Evolutionary conservation across 805 yeast species (phyloP).

Genomic region (Teunomyces atbi): DNA sequence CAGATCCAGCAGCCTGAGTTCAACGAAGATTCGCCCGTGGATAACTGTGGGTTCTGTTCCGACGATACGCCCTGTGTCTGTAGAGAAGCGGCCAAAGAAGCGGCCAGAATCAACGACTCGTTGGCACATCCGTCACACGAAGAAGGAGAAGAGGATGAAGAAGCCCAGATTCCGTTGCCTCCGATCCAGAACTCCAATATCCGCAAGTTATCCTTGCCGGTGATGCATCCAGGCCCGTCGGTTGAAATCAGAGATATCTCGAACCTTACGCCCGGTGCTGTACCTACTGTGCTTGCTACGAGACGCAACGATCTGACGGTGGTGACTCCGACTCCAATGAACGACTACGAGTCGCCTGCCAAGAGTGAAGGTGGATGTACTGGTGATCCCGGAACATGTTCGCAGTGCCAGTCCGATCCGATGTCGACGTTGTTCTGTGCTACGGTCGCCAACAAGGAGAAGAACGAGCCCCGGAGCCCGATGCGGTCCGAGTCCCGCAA

Average conservation of each 20-base stretch:
- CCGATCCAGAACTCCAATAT: slow-evolving; percentile 33
- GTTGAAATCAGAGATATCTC: slow-evolving; percentile 49
- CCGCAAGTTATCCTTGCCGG: slow-evolving; percentile 47
- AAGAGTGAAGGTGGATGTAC: slow-evolving; percentile 54
- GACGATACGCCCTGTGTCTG: slow-evolving; percentile 92
- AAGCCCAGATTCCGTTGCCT: slow-evolving; percentile 34
- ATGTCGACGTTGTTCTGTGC: slow-evolving; percentile 87
- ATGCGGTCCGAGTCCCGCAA: slow-evolving; percentile 9
- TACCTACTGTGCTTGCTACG: slow-evolving; percentile 30
- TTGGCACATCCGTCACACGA: slow-evolving; percentile 15
- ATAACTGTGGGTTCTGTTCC: slow-evolving; percentile 90
- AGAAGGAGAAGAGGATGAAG: slow-evolving; percentile 13
- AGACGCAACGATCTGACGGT: slow-evolving; percentile 8
- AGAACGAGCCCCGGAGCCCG: slow-evolving; percentile 6
- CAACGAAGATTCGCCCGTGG: slow-evolving; percentile 52
- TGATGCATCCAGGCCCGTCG: slow-evolving; percentile 63
- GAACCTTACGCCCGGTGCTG: slow-evolving; percentile 38
- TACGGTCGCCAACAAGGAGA: slow-evolving; percentile 63
- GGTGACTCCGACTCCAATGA: neutral
- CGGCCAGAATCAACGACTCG: slow-evolving; percentile 35
- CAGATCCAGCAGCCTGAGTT: slow-evolving; percentile 15
- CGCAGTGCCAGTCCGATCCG: slow-evolving; percentile 81
- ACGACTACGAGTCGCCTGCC: slow-evolving; percentile 6
- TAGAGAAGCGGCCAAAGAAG: slow-evolving; percentile 67
- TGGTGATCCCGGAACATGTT: slow-evolving; percentile 86